Conservation (phyloP, 2,329 filamentous ascomycete species). For the Aspergillus brunneoviolaceus region DNA sequence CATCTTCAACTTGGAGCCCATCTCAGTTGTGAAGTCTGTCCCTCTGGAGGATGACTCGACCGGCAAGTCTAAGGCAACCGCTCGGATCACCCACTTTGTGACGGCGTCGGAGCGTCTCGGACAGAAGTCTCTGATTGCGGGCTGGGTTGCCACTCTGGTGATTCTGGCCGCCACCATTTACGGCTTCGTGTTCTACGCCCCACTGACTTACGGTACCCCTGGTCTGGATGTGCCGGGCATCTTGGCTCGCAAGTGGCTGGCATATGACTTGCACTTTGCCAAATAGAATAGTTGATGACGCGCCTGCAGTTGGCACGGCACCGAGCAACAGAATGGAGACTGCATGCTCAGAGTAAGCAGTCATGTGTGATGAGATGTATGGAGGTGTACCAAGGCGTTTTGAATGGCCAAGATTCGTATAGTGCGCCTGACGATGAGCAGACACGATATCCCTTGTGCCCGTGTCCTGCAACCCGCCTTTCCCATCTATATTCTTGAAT, state of each 20-base stretch:
- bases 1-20: conserved; percentile 85
- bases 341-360: neutral
- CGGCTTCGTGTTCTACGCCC: conserved; percentile 90
- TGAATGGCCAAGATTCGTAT: neutral
- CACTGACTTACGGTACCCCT: conserved; percentile 91
- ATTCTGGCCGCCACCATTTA: conserved; percentile 68
- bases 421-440: neutral
- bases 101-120: conserved; percentile 81
- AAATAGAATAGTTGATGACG: conserved; percentile 62
- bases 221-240: conserved; percentile 79
- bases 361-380: neutral
- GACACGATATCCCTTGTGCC: neutral
- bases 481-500: neutral
- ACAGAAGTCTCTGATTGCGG: conserved; percentile 70
- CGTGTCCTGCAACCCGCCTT: neutral
- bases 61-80: conserved; percentile 45
- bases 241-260: conserved; percentile 85
- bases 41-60: conserved; percentile 43
- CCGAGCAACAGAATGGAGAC: neutral
- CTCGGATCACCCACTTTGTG: conserved; percentile 55
- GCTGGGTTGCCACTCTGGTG: conserved; percentile 75
- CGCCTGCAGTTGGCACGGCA: neutral
- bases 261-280: conserved; percentile 97
- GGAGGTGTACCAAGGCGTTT: neutral
- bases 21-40: conserved; percentile 40